phyloP scores from a whole-genome alignment of 2,329 filamentous ascomycete species.

The Coleophoma eucalyptorum region DNA sequence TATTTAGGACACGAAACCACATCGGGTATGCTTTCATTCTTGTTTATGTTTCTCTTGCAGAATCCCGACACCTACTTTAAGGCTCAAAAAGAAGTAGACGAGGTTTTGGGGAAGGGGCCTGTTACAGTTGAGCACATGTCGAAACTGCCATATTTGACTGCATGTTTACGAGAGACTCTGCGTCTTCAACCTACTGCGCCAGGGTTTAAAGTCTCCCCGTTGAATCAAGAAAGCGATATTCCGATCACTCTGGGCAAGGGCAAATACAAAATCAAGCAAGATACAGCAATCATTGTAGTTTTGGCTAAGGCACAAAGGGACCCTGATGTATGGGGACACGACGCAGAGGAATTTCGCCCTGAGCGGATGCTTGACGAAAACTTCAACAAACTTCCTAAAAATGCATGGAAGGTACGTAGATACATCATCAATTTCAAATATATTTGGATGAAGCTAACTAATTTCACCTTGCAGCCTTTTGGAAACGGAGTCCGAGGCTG shows the following conservation, averaged over 20 bases:
- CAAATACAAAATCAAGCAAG: conserved; percentile 34
- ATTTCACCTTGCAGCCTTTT: too few species aligned
- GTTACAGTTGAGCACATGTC: conserved; percentile 42
- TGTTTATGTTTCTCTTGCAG: conserved; percentile 44
- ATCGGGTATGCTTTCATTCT: conserved; percentile 54
- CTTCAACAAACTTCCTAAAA: conserved; percentile 61
- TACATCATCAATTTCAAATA: too few species aligned
- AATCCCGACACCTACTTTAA: conserved; percentile 38
- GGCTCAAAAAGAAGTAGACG: conserved; percentile 47
- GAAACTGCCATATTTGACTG: conserved; percentile 60
- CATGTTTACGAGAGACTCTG: conserved; percentile 50
- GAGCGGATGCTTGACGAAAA: conserved; percentile 69
- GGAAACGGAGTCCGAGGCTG: conserved; percentile 68
- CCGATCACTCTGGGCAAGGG: conserved; percentile 35
- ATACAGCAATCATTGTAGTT: conserved; percentile 44
- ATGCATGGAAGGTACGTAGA: conserved; percentile 66
- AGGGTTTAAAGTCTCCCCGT: conserved; percentile 30
- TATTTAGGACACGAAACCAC: conserved; percentile 70
- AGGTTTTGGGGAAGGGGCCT: conserved; percentile 41
- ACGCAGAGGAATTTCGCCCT: conserved; percentile 62
- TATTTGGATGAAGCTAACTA: too few species aligned
- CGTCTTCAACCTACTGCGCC: conserved; percentile 59
- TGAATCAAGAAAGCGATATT: conserved; percentile 29
- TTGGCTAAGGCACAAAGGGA: conserved; percentile 56
- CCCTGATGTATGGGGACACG: conserved; percentile 59